A percentile compares a stretch with the other conserved stretches of the same genome.
These are phyloP conservation scores for Saturnispora gosingensis DNA, from an alignment of 805 yeast species.

Conservation along the genomic window DNA sequence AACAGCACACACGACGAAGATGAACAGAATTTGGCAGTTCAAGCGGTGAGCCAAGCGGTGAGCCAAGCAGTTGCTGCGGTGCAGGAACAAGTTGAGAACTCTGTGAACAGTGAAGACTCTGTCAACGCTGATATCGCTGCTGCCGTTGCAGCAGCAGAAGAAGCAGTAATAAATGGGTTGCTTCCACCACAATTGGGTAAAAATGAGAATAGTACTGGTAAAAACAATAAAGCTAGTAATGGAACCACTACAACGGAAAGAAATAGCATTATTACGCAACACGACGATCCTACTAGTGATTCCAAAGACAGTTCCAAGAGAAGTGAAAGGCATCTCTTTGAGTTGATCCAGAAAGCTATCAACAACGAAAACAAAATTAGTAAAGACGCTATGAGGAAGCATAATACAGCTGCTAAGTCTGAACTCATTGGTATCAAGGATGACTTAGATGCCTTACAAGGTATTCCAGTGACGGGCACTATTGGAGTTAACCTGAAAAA, in stretches of 20 bases:
- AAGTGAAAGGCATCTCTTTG: slow-evolving; percentile 1
- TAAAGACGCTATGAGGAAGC: not conserved
- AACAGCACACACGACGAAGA: slow-evolving; percentile 15
- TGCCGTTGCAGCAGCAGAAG: slow-evolving; percentile 28
- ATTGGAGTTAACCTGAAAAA: not conserved
- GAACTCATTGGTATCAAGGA: not conserved
- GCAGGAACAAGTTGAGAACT: slow-evolving; percentile 10
- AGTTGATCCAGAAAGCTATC: slow-evolving; percentile 5
- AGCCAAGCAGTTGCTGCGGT: slow-evolving; percentile 11
- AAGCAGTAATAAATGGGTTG: slow-evolving; percentile 2
- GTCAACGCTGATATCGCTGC: slow-evolving; percentile 14
- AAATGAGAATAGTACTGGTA: not conserved
- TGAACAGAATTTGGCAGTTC: slow-evolving; percentile 26
- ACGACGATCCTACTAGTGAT: not conserved
- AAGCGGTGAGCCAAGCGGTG: slow-evolving; percentile 20
- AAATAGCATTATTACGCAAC: not conserved
- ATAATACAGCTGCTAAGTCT: not conserved
- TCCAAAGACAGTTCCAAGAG: not conserved
- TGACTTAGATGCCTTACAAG: not conserved
- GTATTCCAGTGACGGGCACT: not conserved
- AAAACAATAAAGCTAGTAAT: not conserved
- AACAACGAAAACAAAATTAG: slow-evolving; percentile 2
- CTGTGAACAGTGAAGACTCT: slow-evolving; percentile 21
- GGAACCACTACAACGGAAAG: not conserved
- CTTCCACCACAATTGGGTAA: not conserved